Evolutionary conservation across 2,329 filamentous ascomycete species (phyloP).

Genomic region (Phaeosphaeriaceae sp.): DNA sequence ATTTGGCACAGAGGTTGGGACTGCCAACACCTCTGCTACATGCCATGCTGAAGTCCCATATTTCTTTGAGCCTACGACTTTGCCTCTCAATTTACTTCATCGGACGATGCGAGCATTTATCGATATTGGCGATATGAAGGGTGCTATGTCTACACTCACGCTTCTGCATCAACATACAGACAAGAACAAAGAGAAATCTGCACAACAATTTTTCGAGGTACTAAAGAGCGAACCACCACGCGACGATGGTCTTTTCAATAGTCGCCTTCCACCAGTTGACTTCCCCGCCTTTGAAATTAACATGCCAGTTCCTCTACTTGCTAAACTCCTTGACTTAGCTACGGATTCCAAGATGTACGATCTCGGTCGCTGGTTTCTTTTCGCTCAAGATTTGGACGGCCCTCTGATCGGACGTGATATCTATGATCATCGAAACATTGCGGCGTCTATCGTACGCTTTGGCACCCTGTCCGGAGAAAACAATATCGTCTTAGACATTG

Average conservation of each 20-base stretch:
- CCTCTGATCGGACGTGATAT: slow-evolving; percentile 56
- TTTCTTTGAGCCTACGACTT: slow-evolving; percentile 53
- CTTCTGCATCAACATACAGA: slow-evolving; percentile 52
- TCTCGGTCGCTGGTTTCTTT: slow-evolving; percentile 61
- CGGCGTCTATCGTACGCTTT: slow-evolving; percentile 62
- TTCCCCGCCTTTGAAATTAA: slow-evolving; percentile 54
- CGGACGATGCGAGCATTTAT: slow-evolving; percentile 50
- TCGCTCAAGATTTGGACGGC: slow-evolving; percentile 60
- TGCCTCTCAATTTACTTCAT: slow-evolving; percentile 52
- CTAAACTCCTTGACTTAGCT: slow-evolving; percentile 58
- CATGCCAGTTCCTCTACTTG: slow-evolving; percentile 57
- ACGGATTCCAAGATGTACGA: slow-evolving; percentile 55
- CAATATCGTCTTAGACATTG: slow-evolving; percentile 40
- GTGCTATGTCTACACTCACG: slow-evolving; percentile 47
- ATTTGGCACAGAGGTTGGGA: slow-evolving; percentile 50
- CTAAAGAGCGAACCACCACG: slow-evolving; percentile 27
- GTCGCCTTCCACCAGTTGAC: slow-evolving; percentile 43
- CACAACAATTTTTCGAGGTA: slow-evolving; percentile 51
- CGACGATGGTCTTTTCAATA: slow-evolving; percentile 34
- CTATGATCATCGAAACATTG: slow-evolving; percentile 57
- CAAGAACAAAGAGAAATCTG: slow-evolving; percentile 50
- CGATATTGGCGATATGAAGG: slow-evolving; percentile 45
- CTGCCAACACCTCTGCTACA: slow-evolving; percentile 41
- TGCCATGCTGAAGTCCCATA: slow-evolving; percentile 41
- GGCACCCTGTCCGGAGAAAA: slow-evolving; percentile 58